Percentiles rank a stretch among this genome's conserved stretches.
Conservation (phyloP, 768 basidiomycete genomes). For the Phanerochaete sordida region DNA sequence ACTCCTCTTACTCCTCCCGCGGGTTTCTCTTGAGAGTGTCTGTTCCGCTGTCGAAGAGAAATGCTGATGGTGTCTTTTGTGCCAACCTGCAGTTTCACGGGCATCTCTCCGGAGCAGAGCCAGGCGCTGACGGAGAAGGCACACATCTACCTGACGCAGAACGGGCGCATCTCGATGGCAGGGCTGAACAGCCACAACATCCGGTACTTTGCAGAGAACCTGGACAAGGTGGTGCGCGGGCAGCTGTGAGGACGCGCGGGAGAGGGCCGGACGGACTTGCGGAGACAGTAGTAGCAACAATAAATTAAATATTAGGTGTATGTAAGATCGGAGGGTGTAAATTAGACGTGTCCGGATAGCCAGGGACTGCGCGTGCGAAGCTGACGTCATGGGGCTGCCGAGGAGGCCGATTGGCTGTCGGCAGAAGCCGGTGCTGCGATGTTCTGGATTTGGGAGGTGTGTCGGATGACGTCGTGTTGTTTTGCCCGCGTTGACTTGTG, state of each 20-base stretch:
- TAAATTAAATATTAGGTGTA: not conserved
- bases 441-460: slow-evolving; percentile 3
- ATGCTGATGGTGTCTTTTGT: slow-evolving; percentile 15
- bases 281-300: not conserved
- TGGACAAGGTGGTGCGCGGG: slow-evolving; percentile 66
- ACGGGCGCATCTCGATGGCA: slow-evolving; percentile 94
- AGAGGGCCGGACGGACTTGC: not conserved
- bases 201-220: slow-evolving; percentile 63
- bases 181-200: slow-evolving; percentile 82
- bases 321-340: not conserved
- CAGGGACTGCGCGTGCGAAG: slow-evolving; percentile 9
- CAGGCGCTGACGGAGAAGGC: slow-evolving; percentile 63
- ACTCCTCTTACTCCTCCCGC: not conserved
- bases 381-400: slow-evolving; percentile 14
- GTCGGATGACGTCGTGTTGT: slow-evolving; percentile 12
- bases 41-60: not conserved
- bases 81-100: slow-evolving; percentile 69
- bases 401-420: slow-evolving; percentile 8
- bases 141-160: slow-evolving; percentile 83
- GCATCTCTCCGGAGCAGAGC: slow-evolving; percentile 65
- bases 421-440: slow-evolving; percentile 1
- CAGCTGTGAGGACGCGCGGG: slow-evolving; percentile 35
- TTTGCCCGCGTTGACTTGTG: slow-evolving; percentile 6
- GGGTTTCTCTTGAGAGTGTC: not conserved
- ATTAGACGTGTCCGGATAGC: not conserved